Percentiles rank a stretch among this genome's conserved stretches.
Conservation (phyloP, 164 flowering plant species). For the Euptelea pleiosperma region DNA sequence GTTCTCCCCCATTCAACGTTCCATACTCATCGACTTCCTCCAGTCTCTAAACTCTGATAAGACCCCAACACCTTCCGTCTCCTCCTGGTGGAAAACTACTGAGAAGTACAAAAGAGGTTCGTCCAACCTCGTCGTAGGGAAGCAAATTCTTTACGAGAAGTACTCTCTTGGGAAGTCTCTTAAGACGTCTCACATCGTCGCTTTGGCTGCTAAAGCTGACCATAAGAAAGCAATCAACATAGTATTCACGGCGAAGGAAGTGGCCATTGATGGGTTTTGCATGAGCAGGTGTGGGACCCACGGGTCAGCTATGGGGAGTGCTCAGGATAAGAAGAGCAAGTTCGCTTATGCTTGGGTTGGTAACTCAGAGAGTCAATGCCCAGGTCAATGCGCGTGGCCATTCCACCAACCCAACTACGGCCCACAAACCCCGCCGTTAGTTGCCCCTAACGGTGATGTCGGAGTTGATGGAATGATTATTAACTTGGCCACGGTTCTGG, state of each 20-base stretch:
- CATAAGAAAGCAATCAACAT: slow-evolving; percentile 29
- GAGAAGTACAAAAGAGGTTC: slow-evolving; percentile 50
- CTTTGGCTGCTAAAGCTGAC: slow-evolving; percentile 31
- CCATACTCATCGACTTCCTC: slow-evolving; percentile 61
- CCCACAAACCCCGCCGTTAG: slow-evolving; percentile 68
- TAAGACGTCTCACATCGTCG: slow-evolving; percentile 25
- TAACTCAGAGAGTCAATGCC: slow-evolving; percentile 75
- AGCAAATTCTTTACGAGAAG: slow-evolving; percentile 37
- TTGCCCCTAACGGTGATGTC: slow-evolving; percentile 77
- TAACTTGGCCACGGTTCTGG: slow-evolving; percentile 66
- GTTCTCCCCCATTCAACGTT: slow-evolving; percentile 51
- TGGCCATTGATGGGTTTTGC: slow-evolving; percentile 51
- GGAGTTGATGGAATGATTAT: slow-evolving; percentile 88
- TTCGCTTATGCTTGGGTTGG: slow-evolving; percentile 76
- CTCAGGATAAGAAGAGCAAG: slow-evolving; percentile 11
- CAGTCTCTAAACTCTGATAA: slow-evolving; percentile 33
- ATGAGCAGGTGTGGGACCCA: slow-evolving; percentile 53
- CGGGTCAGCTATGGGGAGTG: slow-evolving; percentile 26
- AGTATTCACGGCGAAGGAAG: slow-evolving; percentile 59
- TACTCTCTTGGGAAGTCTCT: slow-evolving; percentile 58
- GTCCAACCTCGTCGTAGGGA: slow-evolving; percentile 36
- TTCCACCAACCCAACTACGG: slow-evolving; percentile 83
- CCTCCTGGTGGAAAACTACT: slow-evolving; percentile 67
- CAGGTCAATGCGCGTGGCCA: slow-evolving; percentile 94
- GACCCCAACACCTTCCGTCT: slow-evolving; percentile 37